phyloP scores from a whole-genome alignment of 495 filamentous ascomycete genomes.

The Glonium stellatum region DNA sequence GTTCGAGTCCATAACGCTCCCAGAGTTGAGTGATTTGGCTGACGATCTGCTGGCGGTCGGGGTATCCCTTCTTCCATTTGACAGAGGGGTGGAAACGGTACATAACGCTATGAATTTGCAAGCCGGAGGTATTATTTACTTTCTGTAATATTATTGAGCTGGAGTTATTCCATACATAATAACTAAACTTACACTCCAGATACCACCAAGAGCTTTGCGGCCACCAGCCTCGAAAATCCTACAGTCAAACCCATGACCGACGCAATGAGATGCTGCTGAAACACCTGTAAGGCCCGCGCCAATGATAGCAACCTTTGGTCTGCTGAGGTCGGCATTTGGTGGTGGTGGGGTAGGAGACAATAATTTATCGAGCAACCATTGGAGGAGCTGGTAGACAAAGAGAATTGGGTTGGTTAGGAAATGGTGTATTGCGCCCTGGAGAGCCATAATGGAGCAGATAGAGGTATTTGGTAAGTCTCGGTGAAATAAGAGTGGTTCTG shows the following conservation, averaged over 20 bases:
- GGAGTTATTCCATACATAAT: not conserved
- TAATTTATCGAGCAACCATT: conserved; percentile 57
- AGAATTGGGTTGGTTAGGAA: conserved; percentile 39
- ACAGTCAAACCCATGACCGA: conserved; percentile 82
- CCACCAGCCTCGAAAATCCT: conserved; percentile 66
- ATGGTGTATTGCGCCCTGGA: conserved; percentile 3
- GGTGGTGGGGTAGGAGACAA: conserved; percentile 64
- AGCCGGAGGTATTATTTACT: conserved; percentile 74
- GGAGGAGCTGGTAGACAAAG: conserved; percentile 59
- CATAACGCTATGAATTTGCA: conserved; percentile 82
- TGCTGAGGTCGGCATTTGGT: conserved; percentile 44
- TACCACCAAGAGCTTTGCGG: conserved; percentile 62
- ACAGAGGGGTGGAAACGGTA: conserved; percentile 83
- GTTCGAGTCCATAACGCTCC: conserved; percentile 65
- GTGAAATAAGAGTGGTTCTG: not conserved
- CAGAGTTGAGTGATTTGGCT: conserved; percentile 63
- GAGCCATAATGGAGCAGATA: conserved; percentile 13
- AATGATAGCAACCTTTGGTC: conserved; percentile 71
- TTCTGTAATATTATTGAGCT: conserved; percentile 39
- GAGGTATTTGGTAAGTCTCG: not conserved
- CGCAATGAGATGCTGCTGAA: conserved; percentile 73
- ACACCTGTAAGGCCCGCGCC: conserved; percentile 79
- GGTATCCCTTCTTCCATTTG: conserved; percentile 65
- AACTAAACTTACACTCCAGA: conserved; percentile 63
- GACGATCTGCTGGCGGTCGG: conserved; percentile 64